These are phyloP conservation scores for Colletotrichum theobromicola DNA, from an alignment of 2,329 filamentous ascomycete genomes.

Conservation along the genomic window DNA sequence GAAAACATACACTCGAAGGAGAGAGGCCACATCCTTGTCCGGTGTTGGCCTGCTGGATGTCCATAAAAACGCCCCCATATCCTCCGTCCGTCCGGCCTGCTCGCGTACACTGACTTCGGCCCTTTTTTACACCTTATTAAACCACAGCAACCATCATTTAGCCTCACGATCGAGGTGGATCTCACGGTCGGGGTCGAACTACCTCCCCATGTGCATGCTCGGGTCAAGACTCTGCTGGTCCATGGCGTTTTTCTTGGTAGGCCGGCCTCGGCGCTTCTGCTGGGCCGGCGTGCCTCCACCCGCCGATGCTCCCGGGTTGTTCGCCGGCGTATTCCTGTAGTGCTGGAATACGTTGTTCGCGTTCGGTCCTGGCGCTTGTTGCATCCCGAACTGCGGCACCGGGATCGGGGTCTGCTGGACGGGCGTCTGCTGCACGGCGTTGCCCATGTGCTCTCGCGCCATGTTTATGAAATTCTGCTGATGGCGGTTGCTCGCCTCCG, in stretches of 20 bases:
- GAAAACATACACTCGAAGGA: neutral
- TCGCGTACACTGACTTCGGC: neutral
- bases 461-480: constrained; percentile 14
- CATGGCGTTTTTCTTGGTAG: constrained; percentile 15
- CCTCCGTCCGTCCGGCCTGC: constrained; percentile 6
- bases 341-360: constrained; percentile 16
- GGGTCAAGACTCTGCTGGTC: constrained; percentile 7
- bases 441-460: constrained; percentile 18
- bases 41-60: neutral
- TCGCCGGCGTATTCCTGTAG: constrained; percentile 11
- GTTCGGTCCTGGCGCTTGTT: neutral
- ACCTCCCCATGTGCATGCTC: constrained; percentile 13
- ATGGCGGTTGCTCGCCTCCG: constrained; percentile 4
- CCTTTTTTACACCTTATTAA: neutral
- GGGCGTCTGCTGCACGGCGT: constrained; percentile 13
- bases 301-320: neutral
- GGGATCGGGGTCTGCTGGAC: constrained; percentile 23
- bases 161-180: neutral
- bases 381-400: constrained; percentile 24
- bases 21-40: neutral
- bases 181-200: neutral
- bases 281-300: constrained; percentile 4
- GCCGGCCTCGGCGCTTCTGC: constrained; percentile 21
- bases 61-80: constrained; percentile 11
- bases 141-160: neutral